Conservation (phyloP, 345 rosid genomes). For the Citrus sp. region DNA sequence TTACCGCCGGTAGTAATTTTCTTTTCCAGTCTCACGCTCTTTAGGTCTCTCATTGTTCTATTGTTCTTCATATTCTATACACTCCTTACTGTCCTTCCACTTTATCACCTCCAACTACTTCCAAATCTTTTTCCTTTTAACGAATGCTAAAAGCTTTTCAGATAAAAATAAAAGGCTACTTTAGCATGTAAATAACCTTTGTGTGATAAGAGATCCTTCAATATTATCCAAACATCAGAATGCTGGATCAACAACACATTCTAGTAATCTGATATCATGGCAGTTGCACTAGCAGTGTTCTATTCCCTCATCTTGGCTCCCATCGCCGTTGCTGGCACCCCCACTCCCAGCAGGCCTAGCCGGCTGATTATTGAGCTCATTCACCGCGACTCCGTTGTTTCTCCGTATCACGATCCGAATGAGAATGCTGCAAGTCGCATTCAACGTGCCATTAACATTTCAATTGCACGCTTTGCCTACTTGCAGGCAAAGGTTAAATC, state of each 20-base stretch:
- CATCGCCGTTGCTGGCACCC: not conserved
- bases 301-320: not conserved
- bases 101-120: conserved; percentile 11
- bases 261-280: not conserved
- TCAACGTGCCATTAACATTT: conserved; percentile 16
- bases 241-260: not conserved
- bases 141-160: not conserved
- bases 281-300: not conserved
- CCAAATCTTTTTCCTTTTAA: not conserved
- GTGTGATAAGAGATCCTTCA: not conserved
- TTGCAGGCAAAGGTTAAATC: conserved; percentile 19
- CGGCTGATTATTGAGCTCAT: conserved; percentile 19
- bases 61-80: not conserved
- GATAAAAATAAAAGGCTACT: not conserved
- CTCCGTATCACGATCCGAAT: conserved; percentile 24
- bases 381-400: conserved; percentile 31
- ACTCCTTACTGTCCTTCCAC: not conserved
- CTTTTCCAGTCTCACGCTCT: conserved; percentile 7
- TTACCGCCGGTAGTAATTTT: not conserved
- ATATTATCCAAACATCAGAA: not conserved
- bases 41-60: not conserved
- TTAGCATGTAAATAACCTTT: not conserved
- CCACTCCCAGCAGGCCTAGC: not conserved
- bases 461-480: conserved; percentile 28
- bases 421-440: conserved; percentile 20